phyloP scores from a whole-genome alignment of 805 yeast species.

The Kockiozyma suomiensis region DNA sequence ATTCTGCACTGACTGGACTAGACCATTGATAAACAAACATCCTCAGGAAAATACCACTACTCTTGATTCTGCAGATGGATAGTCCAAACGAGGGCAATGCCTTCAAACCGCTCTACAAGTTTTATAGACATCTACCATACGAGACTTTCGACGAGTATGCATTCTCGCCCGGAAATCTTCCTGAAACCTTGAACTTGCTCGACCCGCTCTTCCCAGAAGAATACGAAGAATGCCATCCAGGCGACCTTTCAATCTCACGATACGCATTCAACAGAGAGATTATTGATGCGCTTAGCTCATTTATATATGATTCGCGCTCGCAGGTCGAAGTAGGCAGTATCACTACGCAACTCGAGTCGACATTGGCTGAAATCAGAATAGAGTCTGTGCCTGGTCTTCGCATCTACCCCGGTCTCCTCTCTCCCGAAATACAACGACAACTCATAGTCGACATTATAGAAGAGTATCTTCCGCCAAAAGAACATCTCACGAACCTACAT shows the following conservation, averaged over 20 bases:
- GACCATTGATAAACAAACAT: neutral
- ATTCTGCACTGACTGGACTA: neutral
- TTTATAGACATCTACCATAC: conserved; percentile 20
- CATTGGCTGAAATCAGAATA: conserved; percentile 30
- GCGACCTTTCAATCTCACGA: neutral
- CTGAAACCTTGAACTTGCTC: conserved; percentile 7
- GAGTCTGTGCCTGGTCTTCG: conserved; percentile 44
- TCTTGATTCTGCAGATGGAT: neutral
- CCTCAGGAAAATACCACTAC: no score
- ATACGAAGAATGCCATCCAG: conserved; percentile 11
- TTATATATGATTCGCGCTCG: conserved; percentile 8
- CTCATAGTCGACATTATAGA: conserved; percentile 40
- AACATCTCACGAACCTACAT: conserved; percentile 45
- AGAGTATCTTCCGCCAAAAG: conserved; percentile 41
- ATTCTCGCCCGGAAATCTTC: neutral
- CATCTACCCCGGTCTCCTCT: conserved; percentile 37
- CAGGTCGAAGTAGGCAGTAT: neutral
- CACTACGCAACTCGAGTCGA: neutral
- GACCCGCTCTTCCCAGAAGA: conserved; percentile 9
- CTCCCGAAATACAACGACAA: conserved; percentile 38
- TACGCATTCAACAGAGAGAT: neutral
- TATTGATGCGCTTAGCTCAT: conserved; percentile 1
- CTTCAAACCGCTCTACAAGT: conserved; percentile 29
- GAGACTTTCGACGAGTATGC: conserved; percentile 12
- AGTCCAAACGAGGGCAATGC: conserved; percentile 8